Evolutionary conservation across 2,329 filamentous ascomycete species (phyloP).

Genomic region (Dactylonectria macrodidyma): DNA sequence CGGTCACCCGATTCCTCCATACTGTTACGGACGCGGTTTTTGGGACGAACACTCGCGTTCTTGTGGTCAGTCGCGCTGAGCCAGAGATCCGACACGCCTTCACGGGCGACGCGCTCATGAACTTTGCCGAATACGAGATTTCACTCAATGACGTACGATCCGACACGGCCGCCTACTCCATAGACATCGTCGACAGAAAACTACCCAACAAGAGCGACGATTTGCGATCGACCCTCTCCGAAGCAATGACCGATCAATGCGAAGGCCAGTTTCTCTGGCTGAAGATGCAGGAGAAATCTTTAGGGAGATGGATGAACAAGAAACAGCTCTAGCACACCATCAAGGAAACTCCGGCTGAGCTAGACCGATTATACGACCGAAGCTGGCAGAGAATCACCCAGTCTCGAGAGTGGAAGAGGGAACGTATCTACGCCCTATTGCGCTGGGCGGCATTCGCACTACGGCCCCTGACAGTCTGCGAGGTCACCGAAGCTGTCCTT

Average conservation of each 20-base stretch:
- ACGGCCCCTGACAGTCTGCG: constrained; percentile 25
- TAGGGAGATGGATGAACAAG: constrained; percentile 45
- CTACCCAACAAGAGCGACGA: neutral
- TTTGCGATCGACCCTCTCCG: no score
- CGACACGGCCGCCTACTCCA: neutral
- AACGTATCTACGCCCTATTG: constrained; percentile 39
- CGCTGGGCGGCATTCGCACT: constrained; percentile 48
- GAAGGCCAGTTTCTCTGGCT: constrained; percentile 29
- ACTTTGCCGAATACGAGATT: constrained; percentile 21
- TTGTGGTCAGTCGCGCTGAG: constrained; percentile 48
- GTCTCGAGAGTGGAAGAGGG: no score
- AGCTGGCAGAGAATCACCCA: no score
- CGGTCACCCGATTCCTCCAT: constrained; percentile 35
- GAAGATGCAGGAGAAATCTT: constrained; percentile 44
- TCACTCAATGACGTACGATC: constrained; percentile 35
- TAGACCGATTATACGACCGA: constrained; percentile 38
- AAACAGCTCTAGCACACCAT: constrained; percentile 49
- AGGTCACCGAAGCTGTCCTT: no score
- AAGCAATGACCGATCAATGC: neutral
- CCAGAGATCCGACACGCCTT: constrained; percentile 42
- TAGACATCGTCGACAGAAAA: neutral
- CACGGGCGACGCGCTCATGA: rapidly evolving
- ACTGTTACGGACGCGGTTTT: constrained; percentile 21
- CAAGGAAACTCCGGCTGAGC: constrained; percentile 34
- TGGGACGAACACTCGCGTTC: constrained; percentile 32